phyloP scores from a whole-genome alignment of 2,329 filamentous ascomycete genomes.

The Penicillium sp. region DNA sequence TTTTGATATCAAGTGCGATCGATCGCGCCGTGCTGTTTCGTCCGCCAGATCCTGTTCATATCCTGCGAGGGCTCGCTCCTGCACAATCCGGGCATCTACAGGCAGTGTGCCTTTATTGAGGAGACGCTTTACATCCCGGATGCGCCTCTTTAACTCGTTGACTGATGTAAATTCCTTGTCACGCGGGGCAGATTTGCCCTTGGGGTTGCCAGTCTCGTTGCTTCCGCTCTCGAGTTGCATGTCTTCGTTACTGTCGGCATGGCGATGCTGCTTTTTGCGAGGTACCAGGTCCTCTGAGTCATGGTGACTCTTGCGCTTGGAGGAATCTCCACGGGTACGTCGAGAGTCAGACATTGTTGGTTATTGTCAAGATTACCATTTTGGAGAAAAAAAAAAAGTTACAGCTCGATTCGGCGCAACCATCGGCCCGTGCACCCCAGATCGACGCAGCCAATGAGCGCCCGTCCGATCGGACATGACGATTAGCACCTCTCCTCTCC shows the following conservation, averaged over 20 bases:
- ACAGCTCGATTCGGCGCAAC: constrained; percentile 19
- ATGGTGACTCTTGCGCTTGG: constrained; percentile 32
- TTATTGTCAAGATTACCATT: background rate
- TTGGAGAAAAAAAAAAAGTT: constrained; percentile 17
- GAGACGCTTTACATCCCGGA: constrained; percentile 57
- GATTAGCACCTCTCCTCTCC: constrained; percentile 8
- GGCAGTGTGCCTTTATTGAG: constrained; percentile 53
- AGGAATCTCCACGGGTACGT: constrained; percentile 17
- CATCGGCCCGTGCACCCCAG: constrained; percentile 32
- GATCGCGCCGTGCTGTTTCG: constrained; percentile 50
- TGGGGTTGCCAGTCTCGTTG: constrained; percentile 12
- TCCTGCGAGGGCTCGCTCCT: constrained; percentile 59
- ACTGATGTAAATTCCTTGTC: constrained; percentile 38
- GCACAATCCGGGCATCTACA: constrained; percentile 56
- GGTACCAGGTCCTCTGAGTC: constrained; percentile 26
- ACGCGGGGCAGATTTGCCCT: constrained; percentile 21
- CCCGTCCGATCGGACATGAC: constrained; percentile 12
- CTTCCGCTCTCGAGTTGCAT: constrained; percentile 4
- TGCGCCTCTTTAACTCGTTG: constrained; percentile 56
- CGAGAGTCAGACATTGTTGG: constrained; percentile 19
- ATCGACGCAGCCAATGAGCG: constrained; percentile 30
- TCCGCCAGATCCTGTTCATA: constrained; percentile 58
- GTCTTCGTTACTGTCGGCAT: constrained; percentile 11
- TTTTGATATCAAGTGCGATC: constrained; percentile 58
- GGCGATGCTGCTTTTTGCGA: constrained; percentile 28